Base-by-base conservation (phyloP, 176 grass and related monocot species). In the Oryza glaberrima region DNA sequence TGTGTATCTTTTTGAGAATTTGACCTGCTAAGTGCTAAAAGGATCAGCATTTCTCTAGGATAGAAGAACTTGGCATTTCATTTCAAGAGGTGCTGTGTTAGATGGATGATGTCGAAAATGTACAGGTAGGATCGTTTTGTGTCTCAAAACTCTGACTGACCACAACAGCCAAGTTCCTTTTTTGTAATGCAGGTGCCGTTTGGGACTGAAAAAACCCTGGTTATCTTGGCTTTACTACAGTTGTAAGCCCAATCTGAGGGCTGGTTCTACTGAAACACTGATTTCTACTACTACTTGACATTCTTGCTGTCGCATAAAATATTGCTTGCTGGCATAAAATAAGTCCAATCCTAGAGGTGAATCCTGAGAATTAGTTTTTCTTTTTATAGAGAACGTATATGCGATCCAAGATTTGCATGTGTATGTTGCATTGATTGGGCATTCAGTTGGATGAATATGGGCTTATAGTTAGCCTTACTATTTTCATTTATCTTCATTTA, bases 141-240 rank as follows among this genome's bases (percentile, higher is more conserved):
- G 9, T 51, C 51, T n/a, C 80, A 52, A 52, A 43, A 61, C n/a
- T 61, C 19, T 61, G 56, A 61, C 47, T 82, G n/a, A 73, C n/a
- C 34, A 71, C 32, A 48, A 23, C 47, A 38, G 54, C 11, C 34
- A 63, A 78, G 7, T 3, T 14, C 48, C 45, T n/a, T 80, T 80
- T 49, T 68, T 49, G 64, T 11, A 35, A 12, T 68, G 26, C 25
- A 52, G 26, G 25, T 81, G 61, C 11, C 9, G 12, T 12, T 41
- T 20, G 4, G 16, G 56, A 61, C 56, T 7, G 19, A n/a, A 60
- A 54, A 54, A 17, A 1, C 1, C 17, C 1, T 56, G 17, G 52
- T 56, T 56, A 56, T 19, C 52, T 56, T 56, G 52, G 17, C 17
- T 56, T 56, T 52, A 4, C 5, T 20, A 56, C 17, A 56, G 17